Conservation (phyloP, 495 filamentous ascomycete genomes). For the Hypoxylon fragiforme region DNA sequence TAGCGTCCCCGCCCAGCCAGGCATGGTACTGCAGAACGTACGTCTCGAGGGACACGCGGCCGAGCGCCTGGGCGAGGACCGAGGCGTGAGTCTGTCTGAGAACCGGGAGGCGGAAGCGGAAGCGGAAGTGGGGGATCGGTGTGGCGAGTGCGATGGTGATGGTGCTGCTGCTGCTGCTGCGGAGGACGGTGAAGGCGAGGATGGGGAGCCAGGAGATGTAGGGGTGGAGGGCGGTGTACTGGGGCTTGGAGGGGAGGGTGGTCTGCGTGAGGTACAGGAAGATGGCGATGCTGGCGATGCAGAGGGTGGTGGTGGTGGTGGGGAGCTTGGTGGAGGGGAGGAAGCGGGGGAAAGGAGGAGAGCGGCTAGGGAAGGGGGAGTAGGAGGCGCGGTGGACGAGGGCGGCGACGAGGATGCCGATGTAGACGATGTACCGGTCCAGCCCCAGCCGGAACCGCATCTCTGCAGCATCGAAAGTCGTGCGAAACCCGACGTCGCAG, state of each 20-base stretch:
- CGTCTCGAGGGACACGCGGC: slow-evolving; percentile 58
- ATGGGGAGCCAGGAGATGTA: slow-evolving; percentile 59
- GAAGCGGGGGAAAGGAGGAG: too few species aligned
- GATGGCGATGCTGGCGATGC: slow-evolving; percentile 28
- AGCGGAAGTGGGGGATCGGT: slow-evolving; percentile 42
- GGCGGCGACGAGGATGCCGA: slow-evolving; percentile 27
- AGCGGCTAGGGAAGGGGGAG: too few species aligned
- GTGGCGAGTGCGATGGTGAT: background rate
- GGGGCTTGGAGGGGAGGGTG: slow-evolving; percentile 39
- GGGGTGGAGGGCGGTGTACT: slow-evolving; percentile 56
- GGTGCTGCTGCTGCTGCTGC: slow-evolving; percentile 41
- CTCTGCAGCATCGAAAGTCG: slow-evolving; percentile 36
- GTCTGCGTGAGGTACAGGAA: slow-evolving; percentile 42
- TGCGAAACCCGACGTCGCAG: slow-evolving; percentile 42
- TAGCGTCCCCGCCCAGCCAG: slow-evolving; percentile 63
- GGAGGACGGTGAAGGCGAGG: slow-evolving; percentile 52
- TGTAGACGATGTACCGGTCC: slow-evolving; percentile 33
- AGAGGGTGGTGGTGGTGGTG: slow-evolving; percentile 17
- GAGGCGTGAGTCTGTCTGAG: too few species aligned
- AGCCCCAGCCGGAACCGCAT: slow-evolving; percentile 26
- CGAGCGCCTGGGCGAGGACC: slow-evolving; percentile 39
- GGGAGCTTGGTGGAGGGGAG: too few species aligned
- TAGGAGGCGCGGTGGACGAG: slow-evolving; percentile 16
- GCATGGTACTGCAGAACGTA: slow-evolving; percentile 65
- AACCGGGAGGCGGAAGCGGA: slow-evolving; percentile 48